phyloP scores from a whole-genome alignment of 371 early-diverging fungal species.

The Rhizopus delemar region DNA sequence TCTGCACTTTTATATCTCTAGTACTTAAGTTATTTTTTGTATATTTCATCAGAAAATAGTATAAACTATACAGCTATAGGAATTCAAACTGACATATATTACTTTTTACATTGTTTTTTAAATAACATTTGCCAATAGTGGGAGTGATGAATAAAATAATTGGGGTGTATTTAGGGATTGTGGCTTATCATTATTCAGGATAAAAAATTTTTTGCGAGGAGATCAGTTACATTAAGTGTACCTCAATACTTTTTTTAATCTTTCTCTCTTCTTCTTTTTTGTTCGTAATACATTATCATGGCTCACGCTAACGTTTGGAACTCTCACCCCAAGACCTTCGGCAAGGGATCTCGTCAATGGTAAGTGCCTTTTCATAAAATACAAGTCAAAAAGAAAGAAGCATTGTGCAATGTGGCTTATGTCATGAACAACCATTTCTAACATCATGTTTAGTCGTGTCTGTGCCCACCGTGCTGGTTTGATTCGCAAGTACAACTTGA shows the following conservation, averaged over 20 bases:
- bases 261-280: conserved; percentile 27
- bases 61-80: too few species aligned
- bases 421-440: not conserved
- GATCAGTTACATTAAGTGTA: conserved; percentile 4
- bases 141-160: too few species aligned
- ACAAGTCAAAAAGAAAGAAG: not conserved
- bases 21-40: too few species aligned
- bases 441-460: conserved; percentile 76
- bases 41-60: too few species aligned
- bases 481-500: conserved; percentile 99
- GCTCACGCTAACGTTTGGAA: conserved; percentile 95
- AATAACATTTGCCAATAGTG: too few species aligned
- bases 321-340: conserved; percentile 94
- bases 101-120: too few species aligned
- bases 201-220: not conserved
- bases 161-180: not conserved
- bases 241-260: conserved; percentile 2
- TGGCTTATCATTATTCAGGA: not conserved
- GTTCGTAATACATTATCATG: conserved; percentile 52
- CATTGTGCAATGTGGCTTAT: not conserved
- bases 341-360: conserved; percentile 99
- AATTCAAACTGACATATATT: too few species aligned
- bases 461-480: conserved; percentile 98
- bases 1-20: too few species aligned
- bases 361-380: conserved; percentile 33